These are phyloP conservation scores for Ceratocystis colombiana DNA, from an alignment of 2,329 filamentous ascomycete genomes.

Conservation along the genomic window DNA sequence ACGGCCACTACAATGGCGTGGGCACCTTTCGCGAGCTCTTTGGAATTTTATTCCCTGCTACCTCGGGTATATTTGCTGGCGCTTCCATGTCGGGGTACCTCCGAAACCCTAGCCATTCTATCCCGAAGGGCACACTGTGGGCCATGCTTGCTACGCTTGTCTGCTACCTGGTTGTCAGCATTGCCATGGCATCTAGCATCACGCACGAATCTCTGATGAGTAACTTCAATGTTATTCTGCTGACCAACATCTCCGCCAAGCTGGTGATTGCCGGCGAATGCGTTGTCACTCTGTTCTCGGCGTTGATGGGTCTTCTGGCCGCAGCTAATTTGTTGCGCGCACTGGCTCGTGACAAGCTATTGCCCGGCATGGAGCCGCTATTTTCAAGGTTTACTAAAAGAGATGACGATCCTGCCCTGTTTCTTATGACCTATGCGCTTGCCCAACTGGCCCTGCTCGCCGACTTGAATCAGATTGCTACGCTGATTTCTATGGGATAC, in stretches of 20 bases:
- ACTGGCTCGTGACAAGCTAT: conserved; percentile 64
- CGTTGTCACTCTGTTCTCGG: conserved; percentile 73
- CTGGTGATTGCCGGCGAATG: conserved; percentile 73
- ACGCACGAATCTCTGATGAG: conserved; percentile 62
- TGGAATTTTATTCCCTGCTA: conserved; percentile 69
- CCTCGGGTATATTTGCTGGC: conserved; percentile 53
- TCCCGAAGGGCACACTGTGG: conserved; percentile 73
- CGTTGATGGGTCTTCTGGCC: conserved; percentile 77
- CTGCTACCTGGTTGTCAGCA: conserved; percentile 63
- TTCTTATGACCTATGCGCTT: conserved; percentile 63
- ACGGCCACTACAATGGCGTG: conserved; percentile 50
- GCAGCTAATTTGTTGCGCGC: conserved; percentile 78
- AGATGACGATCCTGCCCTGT: conserved; percentile 63
- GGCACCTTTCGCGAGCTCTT: conserved; percentile 73
- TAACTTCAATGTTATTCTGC: conserved; percentile 69
- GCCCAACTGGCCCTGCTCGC: conserved; percentile 72
- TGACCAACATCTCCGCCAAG: conserved; percentile 64
- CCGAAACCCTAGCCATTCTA: conserved; percentile 70
- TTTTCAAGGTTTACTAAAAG: conserved; percentile 48
- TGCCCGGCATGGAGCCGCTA: conserved; percentile 52
- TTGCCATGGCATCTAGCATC: conserved; percentile 68
- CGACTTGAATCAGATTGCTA: conserved; percentile 79
- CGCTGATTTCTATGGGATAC: conserved; percentile 83
- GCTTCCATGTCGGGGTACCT: conserved; percentile 87
- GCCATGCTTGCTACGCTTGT: conserved; percentile 67